phyloP scores from a whole-genome alignment of 1,284 basidiomycete genomes.

The Ustilago tritici region DNA sequence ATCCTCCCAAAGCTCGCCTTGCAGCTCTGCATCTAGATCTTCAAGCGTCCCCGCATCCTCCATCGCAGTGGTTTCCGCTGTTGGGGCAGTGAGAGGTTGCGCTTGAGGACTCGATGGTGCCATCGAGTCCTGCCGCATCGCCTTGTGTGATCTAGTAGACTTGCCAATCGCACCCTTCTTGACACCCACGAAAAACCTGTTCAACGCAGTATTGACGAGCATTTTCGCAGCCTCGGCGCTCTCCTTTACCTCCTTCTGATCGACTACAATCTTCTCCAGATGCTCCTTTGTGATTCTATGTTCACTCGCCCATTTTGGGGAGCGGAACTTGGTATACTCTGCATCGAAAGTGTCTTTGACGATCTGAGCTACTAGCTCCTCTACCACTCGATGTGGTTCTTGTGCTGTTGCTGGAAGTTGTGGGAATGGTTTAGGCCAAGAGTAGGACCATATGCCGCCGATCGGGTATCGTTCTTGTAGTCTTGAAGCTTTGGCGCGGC shows the following conservation, averaged over 20 bases:
- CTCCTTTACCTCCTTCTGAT: conserved; percentile 21
- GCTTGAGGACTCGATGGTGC: background rate
- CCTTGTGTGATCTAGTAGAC: background rate
- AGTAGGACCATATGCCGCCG: conserved; percentile 11
- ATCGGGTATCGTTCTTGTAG: conserved; percentile 21
- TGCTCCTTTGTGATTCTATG: conserved; percentile 27
- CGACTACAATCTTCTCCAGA: conserved; percentile 22
- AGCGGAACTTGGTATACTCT: conserved; percentile 34
- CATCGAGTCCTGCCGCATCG: background rate
- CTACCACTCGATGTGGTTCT: conserved; percentile 5
- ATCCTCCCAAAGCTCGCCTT: conserved; percentile 14
- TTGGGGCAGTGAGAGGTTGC: background rate
- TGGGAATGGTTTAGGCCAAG: conserved; percentile 20
- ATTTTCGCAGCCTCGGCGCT: conserved; percentile 30
- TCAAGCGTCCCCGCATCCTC: conserved; percentile 1
- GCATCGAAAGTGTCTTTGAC: conserved; percentile 28
- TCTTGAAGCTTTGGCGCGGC: background rate
- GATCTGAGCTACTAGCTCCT: conserved; percentile 18
- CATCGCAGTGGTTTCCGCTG: background rate
- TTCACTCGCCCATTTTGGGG: conserved; percentile 18
- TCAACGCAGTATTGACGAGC: conserved; percentile 24
- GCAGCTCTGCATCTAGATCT: conserved; percentile 22
- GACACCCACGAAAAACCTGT: conserved; percentile 15
- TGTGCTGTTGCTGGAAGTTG: conserved; percentile 14
- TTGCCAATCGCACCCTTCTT: conserved; percentile 18